These are phyloP conservation scores for Apiospora kogelbergensis DNA, from an alignment of 2,329 filamentous ascomycete species.

Conservation along the genomic window DNA sequence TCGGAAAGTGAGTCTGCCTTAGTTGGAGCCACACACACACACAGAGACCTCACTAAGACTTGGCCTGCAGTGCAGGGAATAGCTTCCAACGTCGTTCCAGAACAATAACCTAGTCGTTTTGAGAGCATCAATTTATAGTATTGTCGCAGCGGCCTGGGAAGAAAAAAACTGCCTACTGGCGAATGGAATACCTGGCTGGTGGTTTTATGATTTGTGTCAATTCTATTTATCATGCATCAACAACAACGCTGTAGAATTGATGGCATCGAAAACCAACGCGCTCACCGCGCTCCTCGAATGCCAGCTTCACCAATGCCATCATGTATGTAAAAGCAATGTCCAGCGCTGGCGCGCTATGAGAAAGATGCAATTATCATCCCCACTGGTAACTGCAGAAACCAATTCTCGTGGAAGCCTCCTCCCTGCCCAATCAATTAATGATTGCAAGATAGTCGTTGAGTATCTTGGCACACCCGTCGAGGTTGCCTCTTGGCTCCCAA, in stretches of 20 bases:
- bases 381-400: background rate
- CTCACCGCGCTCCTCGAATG: background rate
- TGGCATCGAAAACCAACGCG: background rate
- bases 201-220: background rate
- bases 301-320: background rate
- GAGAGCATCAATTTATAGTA: too few relatives aligned
- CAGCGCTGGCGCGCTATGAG: background rate
- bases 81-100: background rate
- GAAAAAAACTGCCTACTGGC: too few relatives aligned
- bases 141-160: too few relatives aligned
- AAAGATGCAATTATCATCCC: background rate
- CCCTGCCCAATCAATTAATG: background rate
- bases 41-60: background rate
- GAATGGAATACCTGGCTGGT: too few relatives aligned
- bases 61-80: background rate
- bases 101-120: background rate
- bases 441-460: constrained; percentile 11
- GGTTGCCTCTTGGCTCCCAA: constrained; percentile 52
- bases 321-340: background rate
- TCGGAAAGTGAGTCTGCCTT: background rate
- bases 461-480: constrained; percentile 35
- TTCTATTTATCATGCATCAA: background rate
- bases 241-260: background rate
- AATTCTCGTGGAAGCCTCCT: background rate
- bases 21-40: background rate